Percentiles rank a stretch among this genome's conserved stretches.
Evolutionary conservation across 1,139 yeast species (phyloP).

Genomic region (Geotrichum klebahnii): DNA sequence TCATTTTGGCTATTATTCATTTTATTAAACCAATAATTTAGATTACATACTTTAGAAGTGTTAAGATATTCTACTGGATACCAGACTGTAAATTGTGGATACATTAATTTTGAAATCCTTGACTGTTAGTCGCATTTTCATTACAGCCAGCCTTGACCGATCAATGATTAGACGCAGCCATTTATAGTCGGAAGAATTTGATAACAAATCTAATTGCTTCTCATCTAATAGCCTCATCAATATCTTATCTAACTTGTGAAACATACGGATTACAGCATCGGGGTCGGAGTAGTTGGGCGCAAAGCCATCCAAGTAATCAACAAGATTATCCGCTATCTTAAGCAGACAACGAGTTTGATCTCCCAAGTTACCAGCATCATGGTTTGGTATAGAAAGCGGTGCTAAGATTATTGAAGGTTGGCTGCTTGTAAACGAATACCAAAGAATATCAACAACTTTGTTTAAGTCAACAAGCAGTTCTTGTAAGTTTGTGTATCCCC

Average conservation of each 20-base stretch:
- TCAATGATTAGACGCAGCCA: constrained; percentile 14
- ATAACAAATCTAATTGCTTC: constrained; percentile 1
- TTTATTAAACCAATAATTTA: background rate
- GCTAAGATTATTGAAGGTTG: constrained; percentile 9
- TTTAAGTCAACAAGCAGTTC: constrained; percentile 49
- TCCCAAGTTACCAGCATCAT: constrained; percentile 33
- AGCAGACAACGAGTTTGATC: constrained; percentile 62
- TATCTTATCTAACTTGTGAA: constrained; percentile 28
- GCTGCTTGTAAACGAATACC: constrained; percentile 48
- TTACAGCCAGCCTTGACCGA: background rate
- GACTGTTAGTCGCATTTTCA: constrained; percentile 1
- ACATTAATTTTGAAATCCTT: constrained; percentile 24
- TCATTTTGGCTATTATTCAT: background rate
- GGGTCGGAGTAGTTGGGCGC: constrained; percentile 18
- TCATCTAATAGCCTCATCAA: constrained; percentile 24
- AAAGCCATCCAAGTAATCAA: constrained; percentile 46
- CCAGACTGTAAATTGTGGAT: constrained; percentile 17
- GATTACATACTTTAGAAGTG: too few relatives aligned
- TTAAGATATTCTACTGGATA: background rate
- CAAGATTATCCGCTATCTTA: constrained; percentile 60
- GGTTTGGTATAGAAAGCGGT: background rate
- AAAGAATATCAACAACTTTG: constrained; percentile 50
- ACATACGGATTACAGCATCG: constrained; percentile 23
- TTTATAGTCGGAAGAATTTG: background rate
- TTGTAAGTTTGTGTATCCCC: constrained; percentile 41